Evolutionary conservation across 1,139 yeast species (phyloP).

Genomic region (Schizosaccharomyces versatilis): DNA sequence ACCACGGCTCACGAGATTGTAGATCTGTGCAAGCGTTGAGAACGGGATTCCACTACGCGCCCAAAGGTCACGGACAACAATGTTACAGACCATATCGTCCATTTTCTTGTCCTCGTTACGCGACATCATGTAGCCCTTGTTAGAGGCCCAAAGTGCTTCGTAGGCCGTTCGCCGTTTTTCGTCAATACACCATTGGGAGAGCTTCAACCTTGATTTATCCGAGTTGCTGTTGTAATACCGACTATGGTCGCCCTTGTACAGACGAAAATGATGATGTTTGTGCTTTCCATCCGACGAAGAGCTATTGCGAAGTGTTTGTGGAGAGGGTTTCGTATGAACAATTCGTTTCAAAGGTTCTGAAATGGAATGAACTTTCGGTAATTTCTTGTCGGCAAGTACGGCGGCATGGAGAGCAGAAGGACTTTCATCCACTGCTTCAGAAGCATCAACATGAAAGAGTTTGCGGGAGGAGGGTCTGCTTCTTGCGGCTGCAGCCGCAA

Average conservation of each 20-base stretch:
- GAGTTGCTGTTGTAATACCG: not conserved
- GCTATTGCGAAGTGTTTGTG: not conserved
- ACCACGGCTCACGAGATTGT: constrained; percentile 63
- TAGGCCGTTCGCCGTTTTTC: constrained; percentile 35
- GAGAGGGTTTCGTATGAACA: not conserved
- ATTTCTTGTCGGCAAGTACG: too few species aligned
- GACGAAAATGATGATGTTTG: not conserved
- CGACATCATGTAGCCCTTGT: constrained; percentile 28
- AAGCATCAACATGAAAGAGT: too few species aligned
- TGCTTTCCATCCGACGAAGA: not conserved
- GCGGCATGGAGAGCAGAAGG: too few species aligned
- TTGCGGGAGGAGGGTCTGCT: too few species aligned
- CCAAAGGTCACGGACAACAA: constrained; percentile 65
- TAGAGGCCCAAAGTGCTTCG: constrained; percentile 83
- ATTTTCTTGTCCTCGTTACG: constrained; percentile 9
- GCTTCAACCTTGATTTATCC: not conserved
- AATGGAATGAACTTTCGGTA: not conserved
- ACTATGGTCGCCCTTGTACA: not conserved
- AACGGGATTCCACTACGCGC: constrained; percentile 45
- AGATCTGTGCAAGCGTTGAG: constrained; percentile 42
- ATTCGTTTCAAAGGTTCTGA: not conserved
- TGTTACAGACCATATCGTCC: constrained; percentile 6
- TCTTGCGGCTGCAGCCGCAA: too few species aligned
- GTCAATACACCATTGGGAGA: not conserved
- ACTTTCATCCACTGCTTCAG: too few species aligned